A percentile compares a stretch with the other conserved stretches of the same genome.
phyloP scores from a whole-genome alignment of 371 early-diverging fungal species.

The Circinella minor region DNA sequence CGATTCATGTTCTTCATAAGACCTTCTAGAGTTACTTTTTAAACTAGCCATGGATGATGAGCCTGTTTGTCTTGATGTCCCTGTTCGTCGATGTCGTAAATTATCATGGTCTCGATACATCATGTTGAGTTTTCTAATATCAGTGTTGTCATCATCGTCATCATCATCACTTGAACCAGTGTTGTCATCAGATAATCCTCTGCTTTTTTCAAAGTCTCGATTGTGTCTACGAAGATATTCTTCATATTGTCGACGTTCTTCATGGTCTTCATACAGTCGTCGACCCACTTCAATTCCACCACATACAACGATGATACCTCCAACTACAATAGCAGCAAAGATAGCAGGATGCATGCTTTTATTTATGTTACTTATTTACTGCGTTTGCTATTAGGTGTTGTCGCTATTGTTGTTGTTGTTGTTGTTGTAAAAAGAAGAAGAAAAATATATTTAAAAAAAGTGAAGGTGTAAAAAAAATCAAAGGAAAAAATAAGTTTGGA shows the following conservation, averaged over 20 bases:
- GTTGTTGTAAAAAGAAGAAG: too few species aligned
- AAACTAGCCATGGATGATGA: background rate
- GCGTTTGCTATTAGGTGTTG: too few species aligned
- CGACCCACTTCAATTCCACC: constrained; percentile 5
- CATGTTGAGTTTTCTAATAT: background rate
- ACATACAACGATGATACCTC: constrained; percentile 6
- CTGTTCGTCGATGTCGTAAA: background rate
- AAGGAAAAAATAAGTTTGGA: too few species aligned
- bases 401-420: too few species aligned
- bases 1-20: background rate
- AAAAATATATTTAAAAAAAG: too few species aligned
- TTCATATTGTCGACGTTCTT: constrained; percentile 3
- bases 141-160: constrained; percentile 5
- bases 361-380: background rate
- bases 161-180: background rate
- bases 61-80: background rate
- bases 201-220: constrained; percentile 2
- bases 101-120: background rate
- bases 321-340: constrained; percentile 1
- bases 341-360: constrained; percentile 10
- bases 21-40: background rate
- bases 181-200: background rate
- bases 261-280: background rate
- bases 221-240: constrained; percentile 6
- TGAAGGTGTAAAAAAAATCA: too few species aligned